Evolutionary conservation across 306 rosid genomes (phyloP), one percentile per base, ranked within the genome.

Genomic region (Trichosanthes cucumerina): DNA sequence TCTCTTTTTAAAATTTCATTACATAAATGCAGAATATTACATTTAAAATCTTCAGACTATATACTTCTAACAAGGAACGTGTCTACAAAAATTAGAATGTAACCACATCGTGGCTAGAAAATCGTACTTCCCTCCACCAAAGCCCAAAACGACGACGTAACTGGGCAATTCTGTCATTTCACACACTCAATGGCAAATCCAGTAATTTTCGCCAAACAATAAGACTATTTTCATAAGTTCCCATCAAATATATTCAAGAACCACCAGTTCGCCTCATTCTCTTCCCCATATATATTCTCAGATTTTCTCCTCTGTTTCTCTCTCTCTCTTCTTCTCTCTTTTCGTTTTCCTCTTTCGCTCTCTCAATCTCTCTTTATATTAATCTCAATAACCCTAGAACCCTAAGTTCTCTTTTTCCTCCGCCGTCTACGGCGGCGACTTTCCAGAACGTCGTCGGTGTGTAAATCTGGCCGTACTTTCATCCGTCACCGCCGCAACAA

Each of bases 351-450:
- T 36, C 50, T 66, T 11, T 38, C 31, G 43, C 49, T 18, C 49
- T 66, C 74, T 66, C 74, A 2, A 33, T 34, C 71, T 64, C 36
- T 58, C 71, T 19, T 7, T 6, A 16, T 34, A 33, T 33, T 33
- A 64, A 64, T 64, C 50, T 39, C 74, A 66, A n/a, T n/a, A n/a
- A n/a, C 74, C 74, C 50, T 66, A 64, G 46, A 41, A 66, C 50
- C n/a, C 50, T 66, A 21, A 9, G 14, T 66, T 9, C 50, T 66
- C 50, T 39, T 9, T 19, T 66, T 38, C 74, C 44, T 66, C 50
- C 15, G 49, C 74, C 74, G 74, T 66, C 10, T 31, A 28, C 72
- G 44, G 24, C 47, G 43, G 46, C 72, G 24, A 14, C 41, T 33
- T 6, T 62, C 47, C 26, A 19, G 46, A 36, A 31, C 24, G 47